Base-by-base conservation (phyloP, 352 stramenopile species). In the Phytopythium litorale region DNA sequence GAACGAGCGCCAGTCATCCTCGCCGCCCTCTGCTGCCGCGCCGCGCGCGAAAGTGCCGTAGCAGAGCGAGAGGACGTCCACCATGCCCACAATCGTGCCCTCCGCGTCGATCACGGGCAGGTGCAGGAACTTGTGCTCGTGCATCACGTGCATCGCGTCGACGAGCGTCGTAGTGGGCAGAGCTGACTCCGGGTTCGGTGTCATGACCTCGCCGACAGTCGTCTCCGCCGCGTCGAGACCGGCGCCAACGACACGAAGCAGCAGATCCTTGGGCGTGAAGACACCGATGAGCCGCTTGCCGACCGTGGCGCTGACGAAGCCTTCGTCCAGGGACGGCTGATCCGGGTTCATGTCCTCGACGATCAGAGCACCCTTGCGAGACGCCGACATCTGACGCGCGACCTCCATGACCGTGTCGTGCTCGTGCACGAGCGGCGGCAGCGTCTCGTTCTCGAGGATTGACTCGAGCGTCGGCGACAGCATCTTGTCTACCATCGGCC, bases 211-310 rank as follows among this genome's bases (percentile, higher is more conserved):
- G 19, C 78, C 89, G 18, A 99, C 90, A 15, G 74, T 74, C 53
- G 95, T 99, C 58, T 76, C 83, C 21, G 94, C 79, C 23, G 97
- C 84, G 59, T 97, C 86, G 7, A 98, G 63, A 37, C 94, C 91
- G 45, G 94, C 96, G 7, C 95, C 92, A 60, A 98, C 85, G 16
- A 98, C 96, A 40, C 97, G 85, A 19, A 96, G 88, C 71, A 99
- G 87, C 66, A 99, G 74, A 78, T 99, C 97, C 73, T 99, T 99
- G 6, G 97, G 97, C 0, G 96, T 98, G 66, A 99, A 98, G 58
- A 99, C 98, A 64, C 97, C 97, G 48, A 98, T 80, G 18, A 99
- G 70, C 21, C 81, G 68, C 75, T 94, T 95, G 8, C 81, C 84
- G 38, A 75, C 74, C 2, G 70, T 70, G 2, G 65, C 64, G 15